phyloP scores from a whole-genome alignment of 768 basidiomycete genomes.

The Leccinum subtestaceum region DNA sequence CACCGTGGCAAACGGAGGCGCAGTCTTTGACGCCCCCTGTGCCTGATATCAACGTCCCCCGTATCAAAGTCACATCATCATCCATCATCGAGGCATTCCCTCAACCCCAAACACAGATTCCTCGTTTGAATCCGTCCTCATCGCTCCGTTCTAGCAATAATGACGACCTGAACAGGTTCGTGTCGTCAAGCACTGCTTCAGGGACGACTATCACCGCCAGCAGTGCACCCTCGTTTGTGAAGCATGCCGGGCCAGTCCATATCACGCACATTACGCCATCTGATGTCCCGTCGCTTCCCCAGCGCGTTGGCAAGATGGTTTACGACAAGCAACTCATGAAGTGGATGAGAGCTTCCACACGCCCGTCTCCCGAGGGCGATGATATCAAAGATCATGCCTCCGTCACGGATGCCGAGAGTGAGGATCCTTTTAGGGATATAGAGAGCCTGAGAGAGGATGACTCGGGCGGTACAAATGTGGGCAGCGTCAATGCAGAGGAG shows the following conservation, averaged over 20 bases:
- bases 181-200: slow-evolving; percentile 84
- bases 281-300: slow-evolving; percentile 73
- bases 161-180: slow-evolving; percentile 83
- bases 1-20: slow-evolving; percentile 30
- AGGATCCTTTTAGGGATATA: slow-evolving; percentile 91
- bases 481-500: neutral
- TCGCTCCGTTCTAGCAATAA: slow-evolving; percentile 51
- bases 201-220: slow-evolving; percentile 67
- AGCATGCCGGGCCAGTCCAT: slow-evolving; percentile 76
- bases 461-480: slow-evolving; percentile 26
- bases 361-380: slow-evolving; percentile 30
- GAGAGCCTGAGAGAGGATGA: slow-evolving; percentile 78
- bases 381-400: slow-evolving; percentile 31
- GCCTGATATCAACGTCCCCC: slow-evolving; percentile 19
- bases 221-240: slow-evolving; percentile 79
- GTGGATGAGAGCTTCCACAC: slow-evolving; percentile 70
- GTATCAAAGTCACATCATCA: slow-evolving; percentile 30
- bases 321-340: slow-evolving; percentile 81
- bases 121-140: slow-evolving; percentile 45
- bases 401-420: slow-evolving; percentile 51
- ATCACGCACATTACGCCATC: slow-evolving; percentile 78
- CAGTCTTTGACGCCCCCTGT: slow-evolving; percentile 12
- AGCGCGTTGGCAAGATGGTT: slow-evolving; percentile 82
- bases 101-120: slow-evolving; percentile 32
- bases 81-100: slow-evolving; percentile 26